Percentiles rank a stretch among this genome's conserved stretches.
Conservation (phyloP, 2,329 filamentous ascomycete species). For the Pyricularia grisea region DNA sequence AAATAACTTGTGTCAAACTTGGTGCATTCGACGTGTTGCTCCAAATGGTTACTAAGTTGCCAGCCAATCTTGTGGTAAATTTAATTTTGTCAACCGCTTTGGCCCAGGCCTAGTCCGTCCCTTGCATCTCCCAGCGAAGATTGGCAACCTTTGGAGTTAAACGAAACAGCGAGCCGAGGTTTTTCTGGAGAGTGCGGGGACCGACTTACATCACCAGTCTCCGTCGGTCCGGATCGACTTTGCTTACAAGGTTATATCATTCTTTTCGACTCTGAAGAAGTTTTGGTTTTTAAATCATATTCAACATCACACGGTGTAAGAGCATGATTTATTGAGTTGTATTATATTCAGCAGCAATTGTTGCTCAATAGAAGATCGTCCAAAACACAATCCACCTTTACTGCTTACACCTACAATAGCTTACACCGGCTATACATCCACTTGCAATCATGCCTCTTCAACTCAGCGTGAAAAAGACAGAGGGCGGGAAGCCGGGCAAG, state of each 20-base stretch:
- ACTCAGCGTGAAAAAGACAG: constrained; percentile 57
- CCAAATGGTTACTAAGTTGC: neutral
- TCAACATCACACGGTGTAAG: neutral
- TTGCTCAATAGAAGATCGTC: neutral
- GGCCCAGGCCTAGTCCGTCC: too few species aligned
- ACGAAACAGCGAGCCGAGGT: neutral
- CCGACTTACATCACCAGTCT: neutral
- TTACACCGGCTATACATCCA: neutral
- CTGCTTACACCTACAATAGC: neutral
- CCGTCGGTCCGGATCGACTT: neutral
- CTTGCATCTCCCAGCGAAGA: too few species aligned
- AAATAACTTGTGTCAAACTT: too few species aligned
- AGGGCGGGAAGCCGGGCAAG: constrained; percentile 69
- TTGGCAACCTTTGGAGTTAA: too few species aligned
- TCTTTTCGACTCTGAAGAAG: neutral
- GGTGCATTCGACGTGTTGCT: neutral
- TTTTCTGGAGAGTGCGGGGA: neutral
- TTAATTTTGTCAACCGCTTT: too few species aligned
- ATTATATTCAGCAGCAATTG: neutral
- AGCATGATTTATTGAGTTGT: neutral
- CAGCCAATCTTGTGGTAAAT: too few species aligned
- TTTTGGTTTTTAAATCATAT: neutral
- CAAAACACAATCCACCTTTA: neutral
- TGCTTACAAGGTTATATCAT: neutral
- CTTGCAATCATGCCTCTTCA: constrained; percentile 36